phyloP scores from a whole-genome alignment of 2,329 filamentous ascomycete genomes.

The Sporothrix inflata region DNA sequence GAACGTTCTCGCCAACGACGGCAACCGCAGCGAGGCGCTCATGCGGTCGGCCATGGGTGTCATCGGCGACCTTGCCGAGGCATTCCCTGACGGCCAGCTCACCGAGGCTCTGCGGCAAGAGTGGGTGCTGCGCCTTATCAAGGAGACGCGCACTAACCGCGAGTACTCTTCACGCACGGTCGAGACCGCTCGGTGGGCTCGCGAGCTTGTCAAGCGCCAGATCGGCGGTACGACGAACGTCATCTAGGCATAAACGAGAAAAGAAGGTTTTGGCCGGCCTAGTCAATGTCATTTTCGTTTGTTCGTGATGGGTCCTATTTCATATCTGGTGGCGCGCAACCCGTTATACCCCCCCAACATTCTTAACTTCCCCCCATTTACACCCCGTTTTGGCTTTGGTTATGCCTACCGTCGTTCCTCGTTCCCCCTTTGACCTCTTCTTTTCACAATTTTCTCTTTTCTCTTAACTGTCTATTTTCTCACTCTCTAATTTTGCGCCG shows the following conservation, averaged over 20 bases:
- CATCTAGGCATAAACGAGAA: conserved; percentile 52
- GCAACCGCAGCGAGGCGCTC: conserved; percentile 86
- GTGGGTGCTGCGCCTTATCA: conserved; percentile 87
- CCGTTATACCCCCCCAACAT: conserved; percentile 1
- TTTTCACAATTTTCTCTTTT: conserved; percentile 2
- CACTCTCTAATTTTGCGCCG: not conserved
- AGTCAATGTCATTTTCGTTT: conserved; percentile 3
- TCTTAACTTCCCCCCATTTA: not conserved
- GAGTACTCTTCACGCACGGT: conserved; percentile 85
- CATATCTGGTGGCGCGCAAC: conserved; percentile 6
- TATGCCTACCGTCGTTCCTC: not conserved
- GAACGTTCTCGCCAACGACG: conserved; percentile 76
- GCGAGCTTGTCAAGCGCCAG: conserved; percentile 96
- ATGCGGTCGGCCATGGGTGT: conserved; percentile 97
- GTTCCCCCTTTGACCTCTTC: not conserved
- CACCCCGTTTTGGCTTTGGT: not conserved
- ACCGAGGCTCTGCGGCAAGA: conserved; percentile 83
- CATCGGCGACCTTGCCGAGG: conserved; percentile 91
- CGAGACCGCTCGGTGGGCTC: conserved; percentile 94
- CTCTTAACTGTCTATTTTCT: not conserved
- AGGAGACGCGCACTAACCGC: conserved; percentile 86
- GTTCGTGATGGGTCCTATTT: not conserved
- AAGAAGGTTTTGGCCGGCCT: not conserved
- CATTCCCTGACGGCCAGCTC: conserved; percentile 89
- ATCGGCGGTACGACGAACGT: conserved; percentile 57